Evolutionary conservation across 495 filamentous ascomycete genomes (phyloP).

Genomic region (Trichoderma orchidacearum): DNA sequence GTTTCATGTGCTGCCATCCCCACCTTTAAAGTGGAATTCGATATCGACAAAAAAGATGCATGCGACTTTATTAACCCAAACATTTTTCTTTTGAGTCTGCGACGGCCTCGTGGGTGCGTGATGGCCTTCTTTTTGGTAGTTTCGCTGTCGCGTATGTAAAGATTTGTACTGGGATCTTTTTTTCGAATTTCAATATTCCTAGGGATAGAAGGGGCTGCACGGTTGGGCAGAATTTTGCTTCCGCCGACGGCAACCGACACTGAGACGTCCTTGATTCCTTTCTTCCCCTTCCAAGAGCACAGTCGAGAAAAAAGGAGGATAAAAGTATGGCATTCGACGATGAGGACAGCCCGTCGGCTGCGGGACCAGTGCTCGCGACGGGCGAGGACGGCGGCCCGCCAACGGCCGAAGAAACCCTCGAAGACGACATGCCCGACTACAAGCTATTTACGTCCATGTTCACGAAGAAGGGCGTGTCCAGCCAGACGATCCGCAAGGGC

Average conservation of each 20-base stretch:
- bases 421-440: constrained; percentile 71
- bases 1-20: background rate
- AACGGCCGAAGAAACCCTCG: constrained; percentile 36
- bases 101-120: too few species aligned
- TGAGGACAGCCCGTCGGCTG: constrained; percentile 19
- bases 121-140: too few species aligned
- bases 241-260: background rate
- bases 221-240: background rate
- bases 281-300: background rate
- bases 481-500: constrained; percentile 40
- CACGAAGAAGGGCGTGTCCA: constrained; percentile 22
- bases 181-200: too few species aligned
- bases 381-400: constrained; percentile 9
- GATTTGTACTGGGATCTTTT: too few species aligned
- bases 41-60: too few species aligned
- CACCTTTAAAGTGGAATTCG: background rate
- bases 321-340: constrained; percentile 28
- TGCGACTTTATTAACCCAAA: too few species aligned
- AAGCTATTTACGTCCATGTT: constrained; percentile 49
- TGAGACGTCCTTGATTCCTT: background rate
- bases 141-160: too few species aligned
- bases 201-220: background rate
- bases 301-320: background rate
- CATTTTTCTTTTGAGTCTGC: too few species aligned
- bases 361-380: constrained; percentile 4